Evolutionary conservation across 2,329 filamentous ascomycete species (phyloP).

Genomic region (Penicillium sp.): DNA sequence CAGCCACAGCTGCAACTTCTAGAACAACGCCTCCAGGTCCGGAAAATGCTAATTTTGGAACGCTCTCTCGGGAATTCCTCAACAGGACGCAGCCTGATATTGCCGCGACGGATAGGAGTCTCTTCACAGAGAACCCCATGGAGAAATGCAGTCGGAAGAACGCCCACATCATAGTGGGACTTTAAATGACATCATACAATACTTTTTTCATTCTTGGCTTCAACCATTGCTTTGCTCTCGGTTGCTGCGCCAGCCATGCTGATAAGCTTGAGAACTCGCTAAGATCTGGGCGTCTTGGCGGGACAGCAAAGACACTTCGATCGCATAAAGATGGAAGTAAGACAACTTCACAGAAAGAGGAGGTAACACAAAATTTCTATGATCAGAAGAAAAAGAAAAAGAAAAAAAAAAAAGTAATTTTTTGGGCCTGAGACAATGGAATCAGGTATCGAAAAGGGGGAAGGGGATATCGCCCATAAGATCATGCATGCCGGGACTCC

Average conservation of each 20-base stretch:
- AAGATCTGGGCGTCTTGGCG: slow-evolving; percentile 19
- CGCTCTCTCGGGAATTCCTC: too few species aligned
- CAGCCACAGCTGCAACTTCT: neutral
- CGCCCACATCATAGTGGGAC: neutral
- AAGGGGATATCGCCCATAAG: slow-evolving; percentile 31
- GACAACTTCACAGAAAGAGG: slow-evolving; percentile 9
- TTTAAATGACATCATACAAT: slow-evolving; percentile 15
- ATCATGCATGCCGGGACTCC: slow-evolving; percentile 39
- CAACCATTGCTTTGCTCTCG: slow-evolving; percentile 20
- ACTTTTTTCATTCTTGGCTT: slow-evolving; percentile 19
- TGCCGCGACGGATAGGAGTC: neutral
- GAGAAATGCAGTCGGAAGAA: neutral
- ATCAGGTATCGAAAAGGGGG: slow-evolving; percentile 29
- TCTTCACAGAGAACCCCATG: neutral
- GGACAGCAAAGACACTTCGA: slow-evolving; percentile 16
- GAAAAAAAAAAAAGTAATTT: neutral
- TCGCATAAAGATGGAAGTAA: slow-evolving; percentile 16
- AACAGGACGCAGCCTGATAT: neutral
- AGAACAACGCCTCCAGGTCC: neutral
- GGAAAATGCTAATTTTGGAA: neutral
- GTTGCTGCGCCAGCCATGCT: slow-evolving; percentile 25
- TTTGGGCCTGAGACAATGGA: slow-evolving; percentile 24
- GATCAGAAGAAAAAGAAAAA: slow-evolving; percentile 18
- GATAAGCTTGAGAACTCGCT: slow-evolving; percentile 25
- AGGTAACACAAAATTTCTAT: slow-evolving; percentile 32